Base-by-base conservation (phyloP, 2,329 filamentous ascomycete species). In the Xylariaceae sp. region DNA sequence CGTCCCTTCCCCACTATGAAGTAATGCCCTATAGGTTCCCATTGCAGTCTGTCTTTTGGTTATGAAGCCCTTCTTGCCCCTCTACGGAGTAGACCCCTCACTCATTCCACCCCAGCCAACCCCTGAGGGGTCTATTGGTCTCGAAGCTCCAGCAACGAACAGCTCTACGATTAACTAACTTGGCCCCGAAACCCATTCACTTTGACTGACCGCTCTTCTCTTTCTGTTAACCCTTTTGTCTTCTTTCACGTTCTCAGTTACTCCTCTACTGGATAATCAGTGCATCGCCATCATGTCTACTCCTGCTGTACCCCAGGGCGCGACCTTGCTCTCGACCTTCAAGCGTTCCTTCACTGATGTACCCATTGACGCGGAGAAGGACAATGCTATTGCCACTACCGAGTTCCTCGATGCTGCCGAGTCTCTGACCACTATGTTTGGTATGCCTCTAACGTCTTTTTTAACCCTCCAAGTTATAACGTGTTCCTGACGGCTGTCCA, bases 391-490 rank as follows among this genome's bases (percentile, higher is more conserved):
- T 67, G 77, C 84, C 49, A 97, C 94, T 40, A 83, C 83, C 53
- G 85, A 95, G 72, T 99, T 97, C 75, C 87, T 97, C 60, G 89
- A 96, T 62, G 94, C 94, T 53, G 84, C 91, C 47, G 92, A 97
- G 81, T 86, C 89, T 51, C 77, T 97, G 72, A 89, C 88, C 47
- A 89, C 85, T 58, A 84, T 99, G 58, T 97, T 97, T 69, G 91
- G 91, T 94, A 73, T 23, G 75, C 40, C 30, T 7, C 29, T n/a
- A 15, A 32, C 21, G 8, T 20, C n/a, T 37, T 50, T 30, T 49
- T 57, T 7, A 54, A 27, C 30, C n/a, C 13, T 20, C 30, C 30
- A 18, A 10, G 13, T 20, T 15, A 30, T n/a, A n/a, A n/a, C 21
- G 15, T 7, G 10, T 32, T 15, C 10, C 26, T 37, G 32, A 2